A percentile compares a stretch with the other conserved stretches of the same genome.
Evolutionary conservation across 2,329 filamentous ascomycete genomes (phyloP).

Genomic region (Emmonsiellopsis sp.): DNA sequence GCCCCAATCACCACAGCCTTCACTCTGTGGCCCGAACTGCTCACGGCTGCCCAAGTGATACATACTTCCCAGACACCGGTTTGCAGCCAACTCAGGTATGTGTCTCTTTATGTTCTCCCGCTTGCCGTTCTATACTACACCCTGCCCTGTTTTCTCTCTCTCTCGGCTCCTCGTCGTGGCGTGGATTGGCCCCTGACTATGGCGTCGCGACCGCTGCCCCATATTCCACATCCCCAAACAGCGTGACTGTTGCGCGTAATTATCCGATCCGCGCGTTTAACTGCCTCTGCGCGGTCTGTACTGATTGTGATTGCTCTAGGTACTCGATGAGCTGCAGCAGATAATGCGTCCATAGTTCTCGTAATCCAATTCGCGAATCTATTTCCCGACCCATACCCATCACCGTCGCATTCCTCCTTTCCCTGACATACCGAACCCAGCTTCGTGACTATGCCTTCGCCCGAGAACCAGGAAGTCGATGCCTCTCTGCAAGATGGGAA

Average conservation of each 20-base stretch:
- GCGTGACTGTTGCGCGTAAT: neutral
- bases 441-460: conserved; percentile 27
- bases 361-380: neutral
- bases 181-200: neutral
- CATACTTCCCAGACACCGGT: neutral
- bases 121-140: neutral
- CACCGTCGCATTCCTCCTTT: neutral
- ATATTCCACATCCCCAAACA: neutral
- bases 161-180: neutral
- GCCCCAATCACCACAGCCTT: neutral
- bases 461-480: conserved; percentile 23
- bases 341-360: neutral
- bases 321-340: neutral
- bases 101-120: neutral
- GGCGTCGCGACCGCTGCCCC: neutral
- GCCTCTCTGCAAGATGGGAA: conserved; percentile 24
- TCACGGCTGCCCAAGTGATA: neutral
- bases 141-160: neutral
- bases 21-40: neutral
- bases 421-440: neutral
- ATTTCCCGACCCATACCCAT: neutral
- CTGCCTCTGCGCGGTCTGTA: neutral
- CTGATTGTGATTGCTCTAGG: neutral
- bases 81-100: neutral
- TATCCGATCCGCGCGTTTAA: neutral